Percentiles rank a stretch among this genome's conserved stretches.
phyloP scores from a whole-genome alignment of 331 rosid genomes.

The Malus hybrid region DNA sequence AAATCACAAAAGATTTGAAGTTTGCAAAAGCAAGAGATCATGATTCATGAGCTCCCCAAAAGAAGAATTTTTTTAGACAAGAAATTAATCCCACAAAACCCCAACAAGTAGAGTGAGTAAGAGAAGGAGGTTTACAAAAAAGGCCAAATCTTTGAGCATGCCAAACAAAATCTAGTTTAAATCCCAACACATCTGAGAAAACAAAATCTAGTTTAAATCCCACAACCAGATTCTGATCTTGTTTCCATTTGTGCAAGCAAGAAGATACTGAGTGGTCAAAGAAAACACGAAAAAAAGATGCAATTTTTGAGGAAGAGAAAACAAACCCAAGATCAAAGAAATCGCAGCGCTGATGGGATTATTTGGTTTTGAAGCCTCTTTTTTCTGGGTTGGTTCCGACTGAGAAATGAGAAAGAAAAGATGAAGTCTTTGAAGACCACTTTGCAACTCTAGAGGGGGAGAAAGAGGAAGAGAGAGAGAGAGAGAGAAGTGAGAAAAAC shows the following conservation, averaged over 20 bases:
- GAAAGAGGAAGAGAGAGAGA: not conserved
- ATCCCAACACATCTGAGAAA: not conserved
- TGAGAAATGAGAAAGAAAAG: not conserved
- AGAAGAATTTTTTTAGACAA: not conserved
- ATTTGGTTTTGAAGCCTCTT: not conserved
- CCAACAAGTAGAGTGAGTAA: not conserved
- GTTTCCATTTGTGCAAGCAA: not conserved
- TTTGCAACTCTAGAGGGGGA: not conserved
- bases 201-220: conserved; percentile 10
- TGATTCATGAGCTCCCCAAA: not conserved
- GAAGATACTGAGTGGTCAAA: not conserved
- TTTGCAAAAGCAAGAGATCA: not conserved
- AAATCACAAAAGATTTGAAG: not conserved
- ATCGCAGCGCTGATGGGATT: conserved; percentile 4
- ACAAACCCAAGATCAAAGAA: conserved; percentile 1
- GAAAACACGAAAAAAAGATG: not conserved
- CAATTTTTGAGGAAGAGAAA: not conserved
- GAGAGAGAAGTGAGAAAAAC: conserved; percentile 9
- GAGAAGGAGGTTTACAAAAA: not conserved
- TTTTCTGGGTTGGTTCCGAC: not conserved
- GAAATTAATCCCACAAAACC: not conserved
- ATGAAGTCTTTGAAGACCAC: conserved; percentile 2
- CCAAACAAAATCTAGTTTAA: conserved; percentile 6
- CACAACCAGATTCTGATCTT: conserved; percentile 2
- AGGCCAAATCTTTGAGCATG: conserved; percentile 12